A percentile compares a stretch with the other conserved stretches of the same genome.
Evolutionary conservation across 2,329 filamentous ascomycete species (phyloP).

Genomic region (Colletotrichum acutatum): DNA sequence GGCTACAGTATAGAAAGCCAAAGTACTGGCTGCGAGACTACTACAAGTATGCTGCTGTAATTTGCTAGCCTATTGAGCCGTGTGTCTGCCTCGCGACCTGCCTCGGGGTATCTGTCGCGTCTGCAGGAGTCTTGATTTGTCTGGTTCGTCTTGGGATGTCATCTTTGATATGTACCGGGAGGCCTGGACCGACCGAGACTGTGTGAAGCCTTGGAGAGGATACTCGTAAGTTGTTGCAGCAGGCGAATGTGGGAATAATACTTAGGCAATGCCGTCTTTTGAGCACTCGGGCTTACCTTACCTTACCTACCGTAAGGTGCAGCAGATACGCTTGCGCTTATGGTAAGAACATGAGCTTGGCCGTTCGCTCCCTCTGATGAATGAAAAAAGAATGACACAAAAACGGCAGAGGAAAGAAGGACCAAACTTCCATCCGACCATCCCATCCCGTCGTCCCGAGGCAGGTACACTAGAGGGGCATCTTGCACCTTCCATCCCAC

Average conservation of each 20-base stretch:
- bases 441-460: not conserved
- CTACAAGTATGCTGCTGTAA: slow-evolving; percentile 1
- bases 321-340: not conserved
- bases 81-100: slow-evolving; percentile 23
- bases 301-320: not conserved
- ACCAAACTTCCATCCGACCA: not conserved
- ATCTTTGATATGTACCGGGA: not conserved
- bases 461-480: not conserved
- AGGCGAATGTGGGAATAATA: not conserved
- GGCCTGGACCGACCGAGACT: not conserved
- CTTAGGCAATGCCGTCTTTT: not conserved
- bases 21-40: slow-evolving; percentile 17
- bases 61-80: not conserved
- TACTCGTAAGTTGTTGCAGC: not conserved
- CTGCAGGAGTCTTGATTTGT: not conserved
- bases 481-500: not conserved
- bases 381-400: not conserved
- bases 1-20: not conserved
- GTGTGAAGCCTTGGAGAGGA: not conserved
- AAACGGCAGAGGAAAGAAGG: not conserved
- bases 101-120: slow-evolving; percentile 1
- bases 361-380: not conserved
- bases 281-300: not conserved
- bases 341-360: not conserved
- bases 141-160: not conserved